Percentiles rank a stretch among this genome's conserved stretches.
phyloP scores from a whole-genome alignment of 495 filamentous ascomycete species.

The Hyaloscypha variabilis region DNA sequence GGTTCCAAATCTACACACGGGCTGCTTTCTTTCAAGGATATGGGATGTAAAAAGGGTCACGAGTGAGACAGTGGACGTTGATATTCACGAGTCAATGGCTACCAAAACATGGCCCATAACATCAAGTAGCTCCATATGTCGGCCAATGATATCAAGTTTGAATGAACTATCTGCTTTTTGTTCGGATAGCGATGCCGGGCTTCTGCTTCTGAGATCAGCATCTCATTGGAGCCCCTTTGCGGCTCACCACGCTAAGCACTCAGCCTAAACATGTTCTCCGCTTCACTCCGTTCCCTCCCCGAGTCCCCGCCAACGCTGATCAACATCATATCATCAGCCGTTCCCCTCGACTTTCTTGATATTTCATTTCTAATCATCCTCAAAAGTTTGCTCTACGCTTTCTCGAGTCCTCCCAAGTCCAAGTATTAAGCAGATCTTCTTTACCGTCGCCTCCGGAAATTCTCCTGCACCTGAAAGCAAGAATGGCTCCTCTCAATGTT shows the following conservation, averaged over 20 bases:
- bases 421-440: neutral
- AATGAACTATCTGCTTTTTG: too few species aligned
- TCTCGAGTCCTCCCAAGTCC: too few species aligned
- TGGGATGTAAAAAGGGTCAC: too few species aligned
- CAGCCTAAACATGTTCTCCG: neutral
- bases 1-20: too few species aligned
- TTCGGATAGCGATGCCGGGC: neutral
- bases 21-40: too few species aligned
- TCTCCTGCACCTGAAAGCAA: neutral
- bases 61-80: too few species aligned
- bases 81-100: too few species aligned
- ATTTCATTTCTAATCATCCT: neutral
- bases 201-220: neutral
- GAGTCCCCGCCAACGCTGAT: neutral
- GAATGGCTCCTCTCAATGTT: slow-evolving; percentile 35
- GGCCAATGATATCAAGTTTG: too few species aligned
- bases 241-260: neutral
- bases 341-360: neutral
- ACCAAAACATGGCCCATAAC: too few species aligned
- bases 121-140: too few species aligned
- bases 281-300: too few species aligned
- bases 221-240: neutral
- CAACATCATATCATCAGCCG: neutral
- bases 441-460: neutral
- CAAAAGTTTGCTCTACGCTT: neutral